A percentile compares a stretch with the other conserved stretches of the same genome.
Evolutionary conservation across 306 rosid species (phyloP).

Genomic region (Glycine tomentella): DNA sequence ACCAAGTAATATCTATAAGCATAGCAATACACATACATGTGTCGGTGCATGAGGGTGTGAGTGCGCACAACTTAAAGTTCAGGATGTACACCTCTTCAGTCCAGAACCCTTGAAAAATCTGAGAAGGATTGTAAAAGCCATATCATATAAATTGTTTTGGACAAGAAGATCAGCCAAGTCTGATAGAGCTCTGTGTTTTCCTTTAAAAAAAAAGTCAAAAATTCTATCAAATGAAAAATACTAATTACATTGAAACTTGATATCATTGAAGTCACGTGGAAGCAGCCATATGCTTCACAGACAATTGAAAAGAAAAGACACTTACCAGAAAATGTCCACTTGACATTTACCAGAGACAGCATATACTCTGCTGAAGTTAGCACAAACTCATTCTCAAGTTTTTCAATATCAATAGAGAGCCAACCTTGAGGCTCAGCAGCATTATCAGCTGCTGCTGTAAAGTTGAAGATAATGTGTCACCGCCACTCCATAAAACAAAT

Average conservation of each 20-base stretch:
- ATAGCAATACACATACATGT: not conserved
- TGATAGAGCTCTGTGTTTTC: slow-evolving; percentile 62
- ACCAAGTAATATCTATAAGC: slow-evolving; percentile 41
- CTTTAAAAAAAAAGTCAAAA: slow-evolving; percentile 51
- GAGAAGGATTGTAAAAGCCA: slow-evolving; percentile 76
- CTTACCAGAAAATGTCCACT: slow-evolving; percentile 78
- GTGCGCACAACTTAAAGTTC: slow-evolving; percentile 1
- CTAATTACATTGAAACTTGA: slow-evolving; percentile 27
- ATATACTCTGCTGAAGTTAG: slow-evolving; percentile 86
- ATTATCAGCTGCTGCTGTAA: slow-evolving; percentile 54
- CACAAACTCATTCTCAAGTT: slow-evolving; percentile 82
- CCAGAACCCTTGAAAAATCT: slow-evolving; percentile 87
- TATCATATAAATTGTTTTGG: slow-evolving; percentile 71
- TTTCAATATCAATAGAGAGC: slow-evolving; percentile 69
- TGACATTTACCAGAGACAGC: slow-evolving; percentile 76
- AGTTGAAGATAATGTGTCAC: slow-evolving; percentile 37
- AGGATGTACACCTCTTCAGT: slow-evolving; percentile 68
- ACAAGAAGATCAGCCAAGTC: slow-evolving; percentile 85
- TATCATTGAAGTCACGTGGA: slow-evolving; percentile 14
- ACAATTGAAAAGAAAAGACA: slow-evolving; percentile 19
- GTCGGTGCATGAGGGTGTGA: not conserved
- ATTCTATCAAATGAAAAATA: slow-evolving; percentile 5
- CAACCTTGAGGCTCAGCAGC: slow-evolving; percentile 60
- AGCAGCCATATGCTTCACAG: slow-evolving; percentile 14
- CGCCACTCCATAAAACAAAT: slow-evolving; percentile 38